Evolutionary conservation across 805 yeast genomes (phyloP).

Genomic region (Torulaspora maleeae): DNA sequence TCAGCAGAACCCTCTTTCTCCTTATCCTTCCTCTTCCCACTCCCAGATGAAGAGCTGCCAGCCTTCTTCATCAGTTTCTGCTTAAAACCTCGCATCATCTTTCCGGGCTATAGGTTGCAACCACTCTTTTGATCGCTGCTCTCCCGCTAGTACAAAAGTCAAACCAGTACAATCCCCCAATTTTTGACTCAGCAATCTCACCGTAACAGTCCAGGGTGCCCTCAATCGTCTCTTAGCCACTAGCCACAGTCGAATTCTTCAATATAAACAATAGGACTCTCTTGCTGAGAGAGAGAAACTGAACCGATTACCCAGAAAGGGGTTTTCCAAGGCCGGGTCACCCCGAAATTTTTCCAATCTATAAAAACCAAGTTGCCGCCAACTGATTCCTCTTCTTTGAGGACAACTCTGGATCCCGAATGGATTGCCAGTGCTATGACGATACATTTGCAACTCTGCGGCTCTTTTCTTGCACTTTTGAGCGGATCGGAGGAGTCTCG

Average conservation of each 20-base stretch:
- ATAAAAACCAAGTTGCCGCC: no score
- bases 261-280: background rate
- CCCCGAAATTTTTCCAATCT: background rate
- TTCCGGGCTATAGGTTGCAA: slow-evolving; percentile 15
- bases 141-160: background rate
- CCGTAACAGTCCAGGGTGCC: background rate
- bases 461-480: background rate
- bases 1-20: slow-evolving; percentile 37
- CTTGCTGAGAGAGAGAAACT: slow-evolving; percentile 1
- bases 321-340: slow-evolving; percentile 2
- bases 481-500: background rate
- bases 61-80: slow-evolving; percentile 44
- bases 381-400: no score
- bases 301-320: slow-evolving; percentile 1
- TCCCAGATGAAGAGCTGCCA: slow-evolving; percentile 35
- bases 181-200: background rate
- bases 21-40: slow-evolving; percentile 40
- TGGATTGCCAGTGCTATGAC: background rate
- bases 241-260: background rate
- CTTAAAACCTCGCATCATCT: slow-evolving; percentile 72
- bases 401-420: no score
- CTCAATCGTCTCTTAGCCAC: background rate
- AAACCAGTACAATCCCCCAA: background rate
- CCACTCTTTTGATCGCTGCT: background rate
- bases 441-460: background rate